phyloP scores from a whole-genome alignment of 768 basidiomycete genomes.

The Boletus pseudopeckii region DNA sequence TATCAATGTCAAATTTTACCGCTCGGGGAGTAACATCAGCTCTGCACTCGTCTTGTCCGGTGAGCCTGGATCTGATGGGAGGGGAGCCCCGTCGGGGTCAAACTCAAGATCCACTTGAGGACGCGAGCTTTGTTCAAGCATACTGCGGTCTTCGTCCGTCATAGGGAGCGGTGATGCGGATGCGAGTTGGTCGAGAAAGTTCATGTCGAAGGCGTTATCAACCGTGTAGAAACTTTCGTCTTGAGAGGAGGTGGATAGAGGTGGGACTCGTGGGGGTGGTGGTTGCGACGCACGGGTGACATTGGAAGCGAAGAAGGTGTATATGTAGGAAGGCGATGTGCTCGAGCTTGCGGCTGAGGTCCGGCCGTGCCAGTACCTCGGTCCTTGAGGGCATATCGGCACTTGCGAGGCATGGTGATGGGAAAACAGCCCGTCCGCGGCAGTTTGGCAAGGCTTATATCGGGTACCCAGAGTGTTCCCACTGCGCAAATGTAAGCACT shows the following conservation, averaged over 20 bases:
- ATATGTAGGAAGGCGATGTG: slow-evolving; percentile 29
- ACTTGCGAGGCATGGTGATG: slow-evolving; percentile 15
- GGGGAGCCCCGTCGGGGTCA: slow-evolving; percentile 45
- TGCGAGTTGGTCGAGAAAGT: slow-evolving; percentile 39
- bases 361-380: slow-evolving; percentile 39
- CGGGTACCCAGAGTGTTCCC: slow-evolving; percentile 65
- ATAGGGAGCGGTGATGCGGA: slow-evolving; percentile 38
- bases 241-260: neutral
- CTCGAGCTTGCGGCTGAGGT: slow-evolving; percentile 14
- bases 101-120: slow-evolving; percentile 22
- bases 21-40: slow-evolving; percentile 42
- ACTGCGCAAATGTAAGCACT: slow-evolving; percentile 33
- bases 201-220: slow-evolving; percentile 33
- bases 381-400: slow-evolving; percentile 39
- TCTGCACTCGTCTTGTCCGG: slow-evolving; percentile 42
- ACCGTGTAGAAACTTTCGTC: slow-evolving; percentile 21
- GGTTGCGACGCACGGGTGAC: slow-evolving; percentile 35
- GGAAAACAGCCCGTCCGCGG: slow-evolving; percentile 44
- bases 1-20: slow-evolving; percentile 25
- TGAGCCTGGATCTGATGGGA: slow-evolving; percentile 38
- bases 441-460: slow-evolving; percentile 57
- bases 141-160: slow-evolving; percentile 30
- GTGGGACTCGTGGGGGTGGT: slow-evolving; percentile 2
- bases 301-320: slow-evolving; percentile 47
- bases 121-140: slow-evolving; percentile 12